A percentile compares a stretch with the other conserved stretches of the same genome.
phyloP scores from a whole-genome alignment of 2,329 filamentous ascomycete genomes.

The Sclerotinia minor region DNA sequence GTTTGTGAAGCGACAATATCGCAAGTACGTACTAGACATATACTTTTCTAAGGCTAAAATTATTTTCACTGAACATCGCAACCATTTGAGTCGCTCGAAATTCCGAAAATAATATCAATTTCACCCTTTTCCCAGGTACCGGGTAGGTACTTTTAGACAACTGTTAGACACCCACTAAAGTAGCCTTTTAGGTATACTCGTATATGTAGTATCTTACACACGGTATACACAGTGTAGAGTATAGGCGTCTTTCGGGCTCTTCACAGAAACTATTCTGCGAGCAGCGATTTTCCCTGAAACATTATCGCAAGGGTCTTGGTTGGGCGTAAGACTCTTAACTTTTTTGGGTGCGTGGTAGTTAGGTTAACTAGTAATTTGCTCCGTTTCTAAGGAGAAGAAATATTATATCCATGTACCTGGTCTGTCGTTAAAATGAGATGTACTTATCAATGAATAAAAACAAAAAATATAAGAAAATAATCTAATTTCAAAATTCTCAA shows the following conservation, averaged over 20 bases:
- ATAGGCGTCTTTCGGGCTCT: slow-evolving; percentile 11
- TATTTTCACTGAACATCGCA: not conserved
- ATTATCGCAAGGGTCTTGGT: slow-evolving; percentile 7
- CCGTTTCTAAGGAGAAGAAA: not conserved
- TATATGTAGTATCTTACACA: too few relatives aligned
- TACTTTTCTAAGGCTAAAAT: not conserved
- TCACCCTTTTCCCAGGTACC: not conserved
- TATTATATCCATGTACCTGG: slow-evolving; percentile 20
- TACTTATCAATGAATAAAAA: not conserved
- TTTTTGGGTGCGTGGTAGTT: too few relatives aligned
- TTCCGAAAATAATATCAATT: not conserved
- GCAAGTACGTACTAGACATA: not conserved
- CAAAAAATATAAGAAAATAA: too few relatives aligned
- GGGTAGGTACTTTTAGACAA: not conserved
- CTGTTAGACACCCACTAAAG: not conserved
- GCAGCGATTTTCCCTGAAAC: slow-evolving; percentile 20
- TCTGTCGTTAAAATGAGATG: slow-evolving; percentile 10
- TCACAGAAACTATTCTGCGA: slow-evolving; percentile 19
- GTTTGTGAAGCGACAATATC: not conserved
- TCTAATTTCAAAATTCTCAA: too few relatives aligned
- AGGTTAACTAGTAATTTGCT: not conserved
- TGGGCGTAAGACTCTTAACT: not conserved
- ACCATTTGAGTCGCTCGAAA: not conserved
- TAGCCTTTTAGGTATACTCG: not conserved
- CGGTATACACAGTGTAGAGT: not conserved